phyloP scores from a whole-genome alignment of 257 asterid genomes.

The Petunia secreta region DNA sequence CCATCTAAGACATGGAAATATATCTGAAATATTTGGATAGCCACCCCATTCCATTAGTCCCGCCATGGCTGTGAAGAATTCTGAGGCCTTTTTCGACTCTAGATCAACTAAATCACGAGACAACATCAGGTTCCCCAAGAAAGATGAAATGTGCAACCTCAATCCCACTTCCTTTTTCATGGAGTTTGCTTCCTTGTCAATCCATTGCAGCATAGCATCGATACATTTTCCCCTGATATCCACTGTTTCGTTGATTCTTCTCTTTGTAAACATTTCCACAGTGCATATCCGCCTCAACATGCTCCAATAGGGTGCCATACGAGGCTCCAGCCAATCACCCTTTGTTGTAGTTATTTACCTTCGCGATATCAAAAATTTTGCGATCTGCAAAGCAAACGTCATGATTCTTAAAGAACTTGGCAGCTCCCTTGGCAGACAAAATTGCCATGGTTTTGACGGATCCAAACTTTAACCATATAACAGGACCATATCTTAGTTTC shows the following conservation, averaged over 20 bases:
- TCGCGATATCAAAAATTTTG: conserved; percentile 28
- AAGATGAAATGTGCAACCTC: conserved; percentile 33
- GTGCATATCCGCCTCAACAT: conserved; percentile 22
- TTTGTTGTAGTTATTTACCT: conserved; percentile 26
- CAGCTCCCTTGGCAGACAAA: too few relatives aligned
- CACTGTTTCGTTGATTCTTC: conserved; percentile 37
- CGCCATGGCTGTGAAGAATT: conserved; percentile 42
- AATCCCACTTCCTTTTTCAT: conserved; percentile 25
- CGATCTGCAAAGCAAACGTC: conserved; percentile 25
- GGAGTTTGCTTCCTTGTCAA: conserved; percentile 22
- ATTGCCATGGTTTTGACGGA: conserved; percentile 23
- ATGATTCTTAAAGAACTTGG: too few relatives aligned
- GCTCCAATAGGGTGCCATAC: too few relatives aligned
- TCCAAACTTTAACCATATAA: conserved; percentile 41
- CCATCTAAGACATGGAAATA: conserved; percentile 48
- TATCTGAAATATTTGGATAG: conserved; percentile 58
- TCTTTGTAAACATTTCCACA: conserved; percentile 38
- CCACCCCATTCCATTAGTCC: conserved; percentile 43
- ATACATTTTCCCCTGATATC: conserved; percentile 34
- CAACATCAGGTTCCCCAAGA: conserved; percentile 43
- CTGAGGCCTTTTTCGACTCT: conserved; percentile 31
- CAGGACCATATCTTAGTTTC: conserved; percentile 34
- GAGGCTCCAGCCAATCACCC: conserved; percentile 33
- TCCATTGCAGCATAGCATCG: conserved; percentile 39
- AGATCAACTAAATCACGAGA: conserved; percentile 41